A percentile compares a stretch with the other conserved stretches of the same genome.
These are phyloP conservation scores for Arthonia radiata DNA, from an alignment of 495 filamentous ascomycete species.

Conservation along the genomic window DNA sequence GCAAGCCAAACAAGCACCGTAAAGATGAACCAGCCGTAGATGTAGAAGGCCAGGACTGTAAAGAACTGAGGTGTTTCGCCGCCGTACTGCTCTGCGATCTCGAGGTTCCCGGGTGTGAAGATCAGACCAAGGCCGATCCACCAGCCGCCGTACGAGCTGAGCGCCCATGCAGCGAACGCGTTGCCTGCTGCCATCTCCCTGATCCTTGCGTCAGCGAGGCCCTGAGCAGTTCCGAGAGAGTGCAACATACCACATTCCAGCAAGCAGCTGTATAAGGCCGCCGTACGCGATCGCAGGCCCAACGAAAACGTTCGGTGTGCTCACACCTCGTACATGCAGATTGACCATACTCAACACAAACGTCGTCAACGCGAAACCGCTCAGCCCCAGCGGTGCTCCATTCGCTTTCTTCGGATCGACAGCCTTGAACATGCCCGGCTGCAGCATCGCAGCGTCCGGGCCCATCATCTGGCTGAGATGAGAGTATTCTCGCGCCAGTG, in stretches of 20 bases:
- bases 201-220: background rate
- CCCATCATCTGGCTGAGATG: no score
- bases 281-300: conserved; percentile 19
- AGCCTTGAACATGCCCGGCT: no score
- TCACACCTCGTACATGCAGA: conserved; percentile 33
- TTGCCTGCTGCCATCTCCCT: conserved; percentile 97
- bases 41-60: conserved; percentile 4
- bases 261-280: conserved; percentile 74
- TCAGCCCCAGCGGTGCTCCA: conserved; percentile 13
- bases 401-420: no score
- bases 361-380: conserved; percentile 83
- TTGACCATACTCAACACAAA: conserved; percentile 82
- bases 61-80: no score
- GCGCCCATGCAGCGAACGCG: conserved; percentile 88
- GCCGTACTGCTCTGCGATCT: no score
- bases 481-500: no score
- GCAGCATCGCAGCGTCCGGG: no score
- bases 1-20: conserved; percentile 4
- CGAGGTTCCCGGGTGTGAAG: no score
- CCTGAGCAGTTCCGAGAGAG: background rate
- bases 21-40: conserved; percentile 6
- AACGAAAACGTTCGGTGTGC: conserved; percentile 16
- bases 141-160: conserved; percentile 92
- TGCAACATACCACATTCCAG: conserved; percentile 83
- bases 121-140: no score